Evolutionary conservation across 257 asterid genomes (phyloP).

Genomic region (Lavandula angustifolia): DNA sequence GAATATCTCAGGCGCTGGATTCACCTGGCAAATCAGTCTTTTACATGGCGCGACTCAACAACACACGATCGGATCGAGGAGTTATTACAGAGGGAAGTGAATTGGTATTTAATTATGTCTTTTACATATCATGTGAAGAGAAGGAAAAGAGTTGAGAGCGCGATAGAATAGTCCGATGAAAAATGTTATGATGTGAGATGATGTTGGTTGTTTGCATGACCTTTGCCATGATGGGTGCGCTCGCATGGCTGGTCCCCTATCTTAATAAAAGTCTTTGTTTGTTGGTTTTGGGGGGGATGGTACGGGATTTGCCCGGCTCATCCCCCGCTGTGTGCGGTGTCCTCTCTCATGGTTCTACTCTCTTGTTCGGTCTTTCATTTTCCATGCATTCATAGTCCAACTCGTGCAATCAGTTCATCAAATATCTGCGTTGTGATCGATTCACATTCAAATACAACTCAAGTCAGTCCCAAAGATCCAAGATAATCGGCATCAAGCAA

Average conservation of each 20-base stretch:
- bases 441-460: background rate
- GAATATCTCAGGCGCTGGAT: background rate
- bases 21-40: background rate
- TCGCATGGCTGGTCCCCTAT: slow-evolving; percentile 58
- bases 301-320: slow-evolving; percentile 58
- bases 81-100: slow-evolving; percentile 27
- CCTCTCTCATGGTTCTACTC: background rate
- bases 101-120: background rate
- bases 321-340: slow-evolving; percentile 45
- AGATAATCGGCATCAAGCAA: no score
- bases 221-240: slow-evolving; percentile 74
- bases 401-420: no score
- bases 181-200: slow-evolving; percentile 12
- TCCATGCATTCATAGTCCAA: background rate
- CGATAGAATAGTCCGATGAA: slow-evolving; percentile 5
- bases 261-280: slow-evolving; percentile 35
- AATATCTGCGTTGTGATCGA: background rate
- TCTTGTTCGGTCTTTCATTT: background rate
- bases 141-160: background rate
- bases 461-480: no score
- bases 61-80: no score
- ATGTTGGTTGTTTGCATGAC: slow-evolving; percentile 34
- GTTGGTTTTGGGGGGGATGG: slow-evolving; percentile 53
- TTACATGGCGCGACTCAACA: background rate
- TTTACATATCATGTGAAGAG: background rate